Evolutionary conservation across 768 basidiomycete genomes (phyloP).

Genomic region (Trametes cinnabarina): DNA sequence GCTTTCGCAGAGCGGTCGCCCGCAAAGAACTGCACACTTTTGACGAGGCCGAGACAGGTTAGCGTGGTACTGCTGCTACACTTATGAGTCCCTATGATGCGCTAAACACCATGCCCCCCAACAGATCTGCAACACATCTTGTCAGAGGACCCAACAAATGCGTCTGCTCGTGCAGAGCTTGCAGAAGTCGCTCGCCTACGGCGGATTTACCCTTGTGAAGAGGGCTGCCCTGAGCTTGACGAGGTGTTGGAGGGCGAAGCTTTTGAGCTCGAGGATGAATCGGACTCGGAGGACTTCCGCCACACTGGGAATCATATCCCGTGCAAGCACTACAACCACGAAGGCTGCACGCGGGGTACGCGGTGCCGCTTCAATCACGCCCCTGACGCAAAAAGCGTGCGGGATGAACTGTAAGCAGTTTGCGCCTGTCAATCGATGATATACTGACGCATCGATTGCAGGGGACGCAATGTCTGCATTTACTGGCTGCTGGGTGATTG

Average conservation of each 20-base stretch:
- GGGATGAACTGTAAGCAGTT: constrained; percentile 49
- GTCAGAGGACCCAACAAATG: constrained; percentile 27
- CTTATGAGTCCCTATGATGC: neutral
- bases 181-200: neutral
- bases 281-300: constrained; percentile 54
- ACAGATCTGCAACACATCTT: constrained; percentile 32
- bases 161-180: constrained; percentile 23
- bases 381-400: constrained; percentile 52
- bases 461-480: constrained; percentile 53
- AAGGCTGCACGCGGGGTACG: constrained; percentile 43
- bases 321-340: constrained; percentile 57
- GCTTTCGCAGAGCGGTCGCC: constrained; percentile 36
- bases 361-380: constrained; percentile 51
- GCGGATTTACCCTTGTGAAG: neutral
- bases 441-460: constrained; percentile 21
- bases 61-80: neutral
- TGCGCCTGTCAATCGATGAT: neutral
- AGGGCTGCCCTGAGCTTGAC: constrained; percentile 9
- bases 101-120: neutral
- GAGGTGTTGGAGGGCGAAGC: constrained; percentile 28
- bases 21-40: constrained; percentile 28
- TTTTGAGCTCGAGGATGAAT: constrained; percentile 40
- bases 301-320: constrained; percentile 52
- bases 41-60: constrained; percentile 27
- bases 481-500: constrained; percentile 41